Conservation (phyloP, 768 basidiomycete species). For the Artomyces pyxidatus region DNA sequence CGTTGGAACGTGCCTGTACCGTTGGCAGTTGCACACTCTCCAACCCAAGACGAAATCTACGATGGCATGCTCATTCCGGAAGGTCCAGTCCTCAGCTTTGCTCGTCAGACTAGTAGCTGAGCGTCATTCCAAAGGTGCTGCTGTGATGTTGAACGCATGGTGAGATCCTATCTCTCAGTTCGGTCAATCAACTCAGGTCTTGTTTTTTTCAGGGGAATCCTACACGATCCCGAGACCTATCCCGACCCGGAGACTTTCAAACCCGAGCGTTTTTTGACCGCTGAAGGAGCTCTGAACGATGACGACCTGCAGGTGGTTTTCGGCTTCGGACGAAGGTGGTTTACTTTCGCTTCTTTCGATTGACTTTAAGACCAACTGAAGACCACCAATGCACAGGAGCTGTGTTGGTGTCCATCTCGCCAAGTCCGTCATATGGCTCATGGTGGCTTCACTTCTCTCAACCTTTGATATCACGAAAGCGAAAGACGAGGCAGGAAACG, state of each 20-base stretch:
- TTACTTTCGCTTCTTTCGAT: too few relatives aligned
- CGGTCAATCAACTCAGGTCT: background rate
- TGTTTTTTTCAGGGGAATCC: background rate
- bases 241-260: background rate
- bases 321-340: too few relatives aligned
- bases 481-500: constrained; percentile 2
- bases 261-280: background rate
- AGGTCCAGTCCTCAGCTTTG: too few relatives aligned
- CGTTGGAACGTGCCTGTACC: constrained; percentile 5
- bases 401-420: constrained; percentile 10
- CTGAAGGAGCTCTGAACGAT: too few relatives aligned
- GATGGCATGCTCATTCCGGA: constrained; percentile 47
- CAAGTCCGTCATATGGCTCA: constrained; percentile 9
- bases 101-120: too few relatives aligned
- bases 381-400: constrained; percentile 16
- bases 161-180: background rate
- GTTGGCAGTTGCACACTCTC: constrained; percentile 12
- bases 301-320: too few relatives aligned
- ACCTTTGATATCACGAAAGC: background rate
- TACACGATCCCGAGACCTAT: background rate
- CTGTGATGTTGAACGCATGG: constrained; percentile 8
- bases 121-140: background rate
- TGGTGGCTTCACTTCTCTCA: constrained; percentile 4
- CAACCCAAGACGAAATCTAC: constrained; percentile 50
- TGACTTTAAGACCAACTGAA: constrained; percentile 20